Evolutionary conservation across 1,139 yeast genomes (phyloP).

Genomic region (Protomyces lactucae-debilis): DNA sequence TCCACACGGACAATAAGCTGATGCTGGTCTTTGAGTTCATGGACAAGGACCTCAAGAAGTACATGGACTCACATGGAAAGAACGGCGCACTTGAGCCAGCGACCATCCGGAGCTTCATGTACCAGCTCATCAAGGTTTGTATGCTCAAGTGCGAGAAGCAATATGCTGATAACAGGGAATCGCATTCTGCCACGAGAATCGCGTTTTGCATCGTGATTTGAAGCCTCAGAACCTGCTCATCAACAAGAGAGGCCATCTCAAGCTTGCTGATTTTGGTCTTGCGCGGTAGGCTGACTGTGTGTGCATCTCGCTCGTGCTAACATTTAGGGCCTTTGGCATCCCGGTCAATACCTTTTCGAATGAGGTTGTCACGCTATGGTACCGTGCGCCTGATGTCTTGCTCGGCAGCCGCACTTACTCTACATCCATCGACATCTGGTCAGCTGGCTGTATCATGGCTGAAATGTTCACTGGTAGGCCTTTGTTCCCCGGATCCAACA

Average conservation of each 20-base stretch:
- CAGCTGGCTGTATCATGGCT: slow-evolving; percentile 95
- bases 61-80: slow-evolving; percentile 82
- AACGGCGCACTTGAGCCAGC: slow-evolving; percentile 75
- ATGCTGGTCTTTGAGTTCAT: slow-evolving; percentile 78
- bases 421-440: slow-evolving; percentile 97
- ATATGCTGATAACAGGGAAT: slow-evolving; percentile 49
- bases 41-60: slow-evolving; percentile 90
- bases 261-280: slow-evolving; percentile 94
- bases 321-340: slow-evolving; percentile 74
- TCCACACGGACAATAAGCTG: slow-evolving; percentile 92
- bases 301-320: neutral
- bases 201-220: slow-evolving; percentile 89
- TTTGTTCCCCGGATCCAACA: slow-evolving; percentile 89
- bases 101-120: slow-evolving; percentile 84
- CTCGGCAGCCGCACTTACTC: slow-evolving; percentile 93
- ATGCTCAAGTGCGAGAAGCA: no score
- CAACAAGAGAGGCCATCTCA: slow-evolving; percentile 80
- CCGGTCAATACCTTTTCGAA: slow-evolving; percentile 96
- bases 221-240: slow-evolving; percentile 92
- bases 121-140: slow-evolving; percentile 63
- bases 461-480: slow-evolving; percentile 99
- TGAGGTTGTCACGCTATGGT: slow-evolving; percentile 97
- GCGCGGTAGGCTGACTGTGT: slow-evolving; percentile 62
- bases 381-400: slow-evolving; percentile 94
- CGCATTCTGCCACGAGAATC: slow-evolving; percentile 89